Conservation (phyloP, 768 basidiomycete species). For the Suillus subalutaceus region DNA sequence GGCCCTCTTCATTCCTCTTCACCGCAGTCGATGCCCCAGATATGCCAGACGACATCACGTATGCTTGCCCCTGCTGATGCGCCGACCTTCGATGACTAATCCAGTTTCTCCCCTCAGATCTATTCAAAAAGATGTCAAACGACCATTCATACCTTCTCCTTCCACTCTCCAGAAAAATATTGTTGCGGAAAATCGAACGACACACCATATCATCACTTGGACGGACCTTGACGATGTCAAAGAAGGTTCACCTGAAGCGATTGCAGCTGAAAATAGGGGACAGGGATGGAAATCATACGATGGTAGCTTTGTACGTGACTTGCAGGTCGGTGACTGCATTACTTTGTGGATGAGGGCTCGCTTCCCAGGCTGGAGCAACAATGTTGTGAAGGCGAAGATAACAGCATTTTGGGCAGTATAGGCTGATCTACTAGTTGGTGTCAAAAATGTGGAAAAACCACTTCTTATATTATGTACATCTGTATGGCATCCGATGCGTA, state of each 20-base stretch:
- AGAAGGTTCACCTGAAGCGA: constrained; percentile 8
- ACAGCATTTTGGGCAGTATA: constrained; percentile 4
- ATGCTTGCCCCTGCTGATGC: neutral
- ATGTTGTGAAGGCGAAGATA: neutral
- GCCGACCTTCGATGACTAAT: neutral
- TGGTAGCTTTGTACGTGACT: constrained; percentile 8
- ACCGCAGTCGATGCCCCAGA: neutral
- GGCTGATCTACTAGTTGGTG: neutral
- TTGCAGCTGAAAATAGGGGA: constrained; percentile 2
- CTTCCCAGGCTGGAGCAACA: neutral
- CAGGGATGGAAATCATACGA: constrained; percentile 13
- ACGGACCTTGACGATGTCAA: constrained; percentile 6
- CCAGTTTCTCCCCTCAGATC: neutral
- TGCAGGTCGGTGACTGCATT: constrained; percentile 12
- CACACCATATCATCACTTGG: constrained; percentile 10
- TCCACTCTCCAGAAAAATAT: constrained; percentile 12
- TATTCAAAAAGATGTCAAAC: neutral
- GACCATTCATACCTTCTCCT: neutral
- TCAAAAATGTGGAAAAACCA: neutral
- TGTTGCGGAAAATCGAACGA: neutral
- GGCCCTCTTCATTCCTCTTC: constrained; percentile 7
- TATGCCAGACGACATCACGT: neutral
- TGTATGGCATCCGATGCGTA: neutral
- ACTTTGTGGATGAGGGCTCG: constrained; percentile 16
- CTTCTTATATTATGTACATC: neutral